These are phyloP conservation scores for Mycena sanguinolenta DNA, from an alignment of 768 basidiomycete species.

Conservation along the genomic window DNA sequence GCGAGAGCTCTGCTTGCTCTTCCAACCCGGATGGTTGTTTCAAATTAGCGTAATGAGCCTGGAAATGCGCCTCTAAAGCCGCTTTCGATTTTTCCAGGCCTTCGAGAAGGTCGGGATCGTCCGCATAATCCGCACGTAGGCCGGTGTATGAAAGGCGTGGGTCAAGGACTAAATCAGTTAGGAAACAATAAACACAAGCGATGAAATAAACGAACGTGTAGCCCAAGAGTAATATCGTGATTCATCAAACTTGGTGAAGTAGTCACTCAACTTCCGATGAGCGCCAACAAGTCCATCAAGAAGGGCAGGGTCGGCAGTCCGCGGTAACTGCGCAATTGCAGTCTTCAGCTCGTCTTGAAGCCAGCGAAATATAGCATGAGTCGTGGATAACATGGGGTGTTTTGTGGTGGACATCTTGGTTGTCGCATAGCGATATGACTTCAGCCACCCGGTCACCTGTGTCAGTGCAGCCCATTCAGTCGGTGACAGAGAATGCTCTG, in stretches of 20 bases:
- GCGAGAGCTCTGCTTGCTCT: too few species aligned
- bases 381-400: slow-evolving; percentile 9
- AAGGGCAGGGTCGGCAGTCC: neutral
- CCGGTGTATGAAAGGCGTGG: slow-evolving; percentile 15
- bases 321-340: neutral
- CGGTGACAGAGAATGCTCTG: neutral
- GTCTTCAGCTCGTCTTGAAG: neutral
- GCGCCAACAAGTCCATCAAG: neutral
- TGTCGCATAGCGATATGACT: neutral
- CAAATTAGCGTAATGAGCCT: neutral
- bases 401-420: slow-evolving; percentile 13
- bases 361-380: slow-evolving; percentile 1
- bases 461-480: slow-evolving; percentile 3
- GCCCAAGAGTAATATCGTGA: slow-evolving; percentile 24
- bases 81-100: slow-evolving; percentile 1
- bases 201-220: slow-evolving; percentile 5
- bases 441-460: neutral
- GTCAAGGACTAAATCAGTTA: slow-evolving; percentile 5
- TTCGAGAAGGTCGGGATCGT: neutral
- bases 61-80: neutral
- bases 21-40: neutral
- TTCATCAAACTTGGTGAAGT: slow-evolving; percentile 25
- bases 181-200: neutral
- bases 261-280: slow-evolving; percentile 15
- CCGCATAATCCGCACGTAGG: neutral